A percentile compares a stretch with the other conserved stretches of the same genome.
These are phyloP conservation scores for Anthracocystis panici-leucophaei DNA, from an alignment of 1,284 basidiomycete genomes.

Conservation along the genomic window DNA sequence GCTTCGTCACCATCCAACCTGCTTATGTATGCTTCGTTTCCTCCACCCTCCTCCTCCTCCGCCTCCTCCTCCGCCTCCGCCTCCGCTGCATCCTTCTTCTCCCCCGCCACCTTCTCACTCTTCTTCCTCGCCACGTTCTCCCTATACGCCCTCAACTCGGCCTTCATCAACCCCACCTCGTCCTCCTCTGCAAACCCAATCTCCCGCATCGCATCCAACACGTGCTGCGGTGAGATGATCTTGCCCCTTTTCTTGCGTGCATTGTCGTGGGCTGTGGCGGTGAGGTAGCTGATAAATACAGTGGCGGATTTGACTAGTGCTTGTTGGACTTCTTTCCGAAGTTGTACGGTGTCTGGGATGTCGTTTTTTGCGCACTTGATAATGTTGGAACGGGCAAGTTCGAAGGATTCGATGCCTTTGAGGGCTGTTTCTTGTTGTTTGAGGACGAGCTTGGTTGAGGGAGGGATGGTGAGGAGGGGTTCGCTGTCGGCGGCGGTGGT, in stretches of 20 bases:
- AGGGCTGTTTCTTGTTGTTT: constrained; percentile 37
- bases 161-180: constrained; percentile 74
- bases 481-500: constrained; percentile 1
- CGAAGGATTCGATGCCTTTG: constrained; percentile 79
- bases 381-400: constrained; percentile 83
- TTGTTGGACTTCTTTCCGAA: constrained; percentile 86
- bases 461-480: constrained; percentile 8
- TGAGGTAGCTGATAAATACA: constrained; percentile 88
- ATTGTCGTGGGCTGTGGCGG: constrained; percentile 83
- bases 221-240: constrained; percentile 86
- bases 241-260: constrained; percentile 85
- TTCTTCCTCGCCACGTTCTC: constrained; percentile 12
- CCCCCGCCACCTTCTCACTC: neutral
- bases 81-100: neutral
- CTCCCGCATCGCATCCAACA: constrained; percentile 84
- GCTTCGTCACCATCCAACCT: constrained; percentile 4
- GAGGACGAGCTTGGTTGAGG: constrained; percentile 18
- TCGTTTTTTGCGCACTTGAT: constrained; percentile 82
- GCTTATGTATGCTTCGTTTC: constrained; percentile 6
- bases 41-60: constrained; percentile 5
- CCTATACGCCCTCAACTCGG: constrained; percentile 75
- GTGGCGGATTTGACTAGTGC: constrained; percentile 86
- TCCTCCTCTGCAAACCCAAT: constrained; percentile 81
- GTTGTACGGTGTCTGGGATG: constrained; percentile 82
- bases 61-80: no score